Conservation (phyloP, 2,329 filamentous ascomycete genomes). For the Exophiala calicioides region DNA sequence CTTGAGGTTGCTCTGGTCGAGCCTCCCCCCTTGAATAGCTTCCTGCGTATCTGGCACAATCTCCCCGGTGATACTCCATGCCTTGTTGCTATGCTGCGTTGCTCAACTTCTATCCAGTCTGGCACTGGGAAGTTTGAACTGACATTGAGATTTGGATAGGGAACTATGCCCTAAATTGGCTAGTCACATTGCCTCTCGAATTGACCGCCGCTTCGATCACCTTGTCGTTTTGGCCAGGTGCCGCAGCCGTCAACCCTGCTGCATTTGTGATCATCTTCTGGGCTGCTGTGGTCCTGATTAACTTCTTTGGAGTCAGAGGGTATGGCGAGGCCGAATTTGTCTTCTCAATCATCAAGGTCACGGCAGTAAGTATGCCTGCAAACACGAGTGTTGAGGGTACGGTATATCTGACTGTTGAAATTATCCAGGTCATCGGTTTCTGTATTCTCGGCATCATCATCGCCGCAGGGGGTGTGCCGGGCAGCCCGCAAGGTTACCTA, state of each 20-base stretch:
- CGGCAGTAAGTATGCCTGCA: constrained; percentile 48
- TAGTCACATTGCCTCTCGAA: constrained; percentile 26
- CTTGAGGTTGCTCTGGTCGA: neutral
- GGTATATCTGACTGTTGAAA: neutral
- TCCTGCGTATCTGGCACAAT: too few relatives aligned
- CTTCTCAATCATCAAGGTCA: constrained; percentile 76
- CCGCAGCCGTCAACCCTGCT: constrained; percentile 51
- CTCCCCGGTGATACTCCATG: too few relatives aligned
- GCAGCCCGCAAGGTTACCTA: constrained; percentile 4
- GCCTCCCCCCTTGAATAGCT: too few relatives aligned
- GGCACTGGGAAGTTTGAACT: too few relatives aligned
- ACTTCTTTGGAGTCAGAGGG: constrained; percentile 77
- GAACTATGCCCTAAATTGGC: constrained; percentile 41
- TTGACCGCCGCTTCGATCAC: constrained; percentile 27
- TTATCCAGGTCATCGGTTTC: constrained; percentile 6
- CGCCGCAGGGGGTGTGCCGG: neutral
- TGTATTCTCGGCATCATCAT: constrained; percentile 11
- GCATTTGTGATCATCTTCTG: constrained; percentile 70
- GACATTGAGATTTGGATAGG: too few relatives aligned
- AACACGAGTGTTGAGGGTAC: neutral
- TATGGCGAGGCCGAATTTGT: constrained; percentile 83
- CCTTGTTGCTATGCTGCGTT: too few relatives aligned
- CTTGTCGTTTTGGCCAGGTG: constrained; percentile 39
- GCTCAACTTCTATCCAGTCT: too few relatives aligned
- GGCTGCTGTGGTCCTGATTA: constrained; percentile 68